These are phyloP conservation scores for Gossypium rotundifolium DNA, from an alignment of 345 rosid species.

Conservation along the genomic window DNA sequence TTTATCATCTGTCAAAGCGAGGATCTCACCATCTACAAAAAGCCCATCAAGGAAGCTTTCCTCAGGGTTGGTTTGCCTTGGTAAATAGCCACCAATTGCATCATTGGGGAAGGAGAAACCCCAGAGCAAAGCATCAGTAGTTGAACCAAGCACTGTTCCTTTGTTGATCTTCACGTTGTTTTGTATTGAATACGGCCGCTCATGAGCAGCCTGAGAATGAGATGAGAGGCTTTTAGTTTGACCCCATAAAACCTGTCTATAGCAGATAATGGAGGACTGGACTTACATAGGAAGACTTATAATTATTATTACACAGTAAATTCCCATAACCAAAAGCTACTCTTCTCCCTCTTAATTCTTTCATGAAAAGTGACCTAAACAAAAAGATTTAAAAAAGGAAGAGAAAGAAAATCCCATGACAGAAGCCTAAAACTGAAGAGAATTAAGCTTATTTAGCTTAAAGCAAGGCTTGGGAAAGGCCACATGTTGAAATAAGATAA, in stretches of 20 bases:
- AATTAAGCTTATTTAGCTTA: conserved; percentile 14
- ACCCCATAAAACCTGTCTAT: conserved; percentile 68
- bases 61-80: conserved; percentile 25
- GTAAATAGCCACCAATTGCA: conserved; percentile 14
- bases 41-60: conserved; percentile 30
- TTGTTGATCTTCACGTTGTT: conserved; percentile 15
- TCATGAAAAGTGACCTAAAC: conserved; percentile 25
- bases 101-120: conserved; percentile 16
- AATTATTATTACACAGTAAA: conserved; percentile 9
- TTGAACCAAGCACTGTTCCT: conserved; percentile 10
- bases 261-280: conserved; percentile 67
- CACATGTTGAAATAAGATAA: conserved; percentile 17
- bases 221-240: conserved; percentile 23
- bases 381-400: conserved; percentile 16
- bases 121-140: conserved; percentile 8
- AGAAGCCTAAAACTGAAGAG: conserved; percentile 20
- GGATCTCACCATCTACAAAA: conserved; percentile 16
- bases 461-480: conserved; percentile 32
- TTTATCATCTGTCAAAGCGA: conserved; percentile 12
- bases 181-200: conserved; percentile 23
- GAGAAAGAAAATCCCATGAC: conserved; percentile 17
- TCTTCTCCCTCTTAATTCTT: conserved; percentile 17
- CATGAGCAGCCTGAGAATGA: conserved; percentile 4
- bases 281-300: conserved; percentile 18
- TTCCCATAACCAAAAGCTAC: conserved; percentile 18